Evolutionary conservation across 192 early-diverging fungal genomes (phyloP).

Genomic region (Backusella luteola): DNA sequence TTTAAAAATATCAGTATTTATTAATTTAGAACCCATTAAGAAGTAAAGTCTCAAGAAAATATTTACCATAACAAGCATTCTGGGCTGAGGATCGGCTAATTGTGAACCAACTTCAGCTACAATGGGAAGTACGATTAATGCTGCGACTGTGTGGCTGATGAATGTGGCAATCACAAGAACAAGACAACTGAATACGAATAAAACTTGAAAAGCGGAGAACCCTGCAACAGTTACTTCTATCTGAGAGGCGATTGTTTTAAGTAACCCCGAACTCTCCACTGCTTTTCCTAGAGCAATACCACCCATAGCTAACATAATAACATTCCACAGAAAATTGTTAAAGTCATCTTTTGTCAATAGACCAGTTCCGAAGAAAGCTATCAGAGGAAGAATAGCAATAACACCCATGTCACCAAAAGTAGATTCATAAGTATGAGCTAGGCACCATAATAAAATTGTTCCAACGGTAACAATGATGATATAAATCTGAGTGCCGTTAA

Average conservation of each 20-base stretch:
- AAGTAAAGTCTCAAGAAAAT: slow-evolving; percentile 13
- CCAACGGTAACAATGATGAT: slow-evolving; percentile 65
- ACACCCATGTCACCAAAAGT: slow-evolving; percentile 95
- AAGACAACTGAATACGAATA: slow-evolving; percentile 74
- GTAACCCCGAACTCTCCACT: slow-evolving; percentile 82
- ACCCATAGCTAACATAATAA: slow-evolving; percentile 90
- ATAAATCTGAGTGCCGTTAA: slow-evolving; percentile 68
- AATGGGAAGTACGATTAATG: slow-evolving; percentile 92
- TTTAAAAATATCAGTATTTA: background rate
- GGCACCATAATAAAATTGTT: slow-evolving; percentile 91
- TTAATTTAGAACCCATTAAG: background rate
- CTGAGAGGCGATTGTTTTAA: slow-evolving; percentile 69
- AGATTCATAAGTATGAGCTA: slow-evolving; percentile 68
- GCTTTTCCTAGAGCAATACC: slow-evolving; percentile 92
- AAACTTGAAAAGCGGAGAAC: slow-evolving; percentile 67
- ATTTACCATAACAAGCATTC: slow-evolving; percentile 76
- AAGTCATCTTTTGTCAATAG: slow-evolving; percentile 94
- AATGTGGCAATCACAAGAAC: slow-evolving; percentile 87
- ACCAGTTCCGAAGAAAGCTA: slow-evolving; percentile 88
- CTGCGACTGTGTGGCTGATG: slow-evolving; percentile 93
- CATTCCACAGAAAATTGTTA: slow-evolving; percentile 94
- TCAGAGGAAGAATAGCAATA: slow-evolving; percentile 87
- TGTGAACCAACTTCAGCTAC: slow-evolving; percentile 81
- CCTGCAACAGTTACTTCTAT: slow-evolving; percentile 65
- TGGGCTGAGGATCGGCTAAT: slow-evolving; percentile 73